Evolutionary conservation across 805 yeast genomes (phyloP).

Genomic region (Starmerella lactis-condensi): DNA sequence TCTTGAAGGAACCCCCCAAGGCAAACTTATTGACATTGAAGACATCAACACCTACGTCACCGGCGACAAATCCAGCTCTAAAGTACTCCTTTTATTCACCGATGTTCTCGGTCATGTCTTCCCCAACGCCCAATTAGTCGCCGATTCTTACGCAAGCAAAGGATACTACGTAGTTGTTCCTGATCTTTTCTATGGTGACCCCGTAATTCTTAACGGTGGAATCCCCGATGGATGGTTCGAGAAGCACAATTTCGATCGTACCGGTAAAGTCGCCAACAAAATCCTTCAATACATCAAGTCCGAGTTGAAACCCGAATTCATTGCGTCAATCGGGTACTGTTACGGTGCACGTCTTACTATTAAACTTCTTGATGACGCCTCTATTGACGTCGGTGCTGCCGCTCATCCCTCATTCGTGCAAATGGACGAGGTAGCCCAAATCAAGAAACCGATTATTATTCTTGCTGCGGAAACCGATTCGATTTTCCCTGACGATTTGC

Average conservation of each 20-base stretch:
- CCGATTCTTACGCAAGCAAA: slow-evolving; percentile 33
- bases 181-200: slow-evolving; percentile 47
- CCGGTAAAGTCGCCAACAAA: slow-evolving; percentile 31
- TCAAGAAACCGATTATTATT: slow-evolving; percentile 47
- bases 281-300: slow-evolving; percentile 31
- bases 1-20: slow-evolving; percentile 19
- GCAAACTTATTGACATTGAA: slow-evolving; percentile 15
- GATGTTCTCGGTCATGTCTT: slow-evolving; percentile 51
- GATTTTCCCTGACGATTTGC: slow-evolving; percentile 43
- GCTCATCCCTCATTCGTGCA: slow-evolving; percentile 72
- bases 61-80: slow-evolving; percentile 29
- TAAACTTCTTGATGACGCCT: slow-evolving; percentile 28
- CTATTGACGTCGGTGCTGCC: slow-evolving; percentile 40
- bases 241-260: slow-evolving; percentile 33
- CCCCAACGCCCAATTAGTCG: slow-evolving; percentile 36
- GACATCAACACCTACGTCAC: slow-evolving; percentile 30
- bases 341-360: slow-evolving; percentile 61
- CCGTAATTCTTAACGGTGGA: slow-evolving; percentile 23
- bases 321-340: slow-evolving; percentile 50
- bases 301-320: slow-evolving; percentile 30
- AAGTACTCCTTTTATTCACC: slow-evolving; percentile 40
- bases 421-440: slow-evolving; percentile 42
- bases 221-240: slow-evolving; percentile 31
- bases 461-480: slow-evolving; percentile 58
- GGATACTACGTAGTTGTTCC: slow-evolving; percentile 58